Evolutionary conservation across 1,284 basidiomycete genomes (phyloP).

Genomic region (Papiliotrema fonsecae): DNA sequence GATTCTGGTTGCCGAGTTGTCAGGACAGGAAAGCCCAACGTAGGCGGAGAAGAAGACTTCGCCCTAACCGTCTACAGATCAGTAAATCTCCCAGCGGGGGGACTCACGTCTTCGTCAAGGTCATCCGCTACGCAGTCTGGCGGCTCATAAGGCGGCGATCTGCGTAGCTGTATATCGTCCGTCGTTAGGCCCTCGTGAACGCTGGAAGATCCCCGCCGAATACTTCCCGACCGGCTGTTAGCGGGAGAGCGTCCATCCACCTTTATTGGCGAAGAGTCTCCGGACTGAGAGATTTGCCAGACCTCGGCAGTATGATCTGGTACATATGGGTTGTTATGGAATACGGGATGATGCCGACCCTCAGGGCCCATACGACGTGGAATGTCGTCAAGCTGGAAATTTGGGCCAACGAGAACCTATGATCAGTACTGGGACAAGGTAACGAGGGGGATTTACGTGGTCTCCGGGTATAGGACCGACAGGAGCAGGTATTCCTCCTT

Average conservation of each 20-base stretch:
- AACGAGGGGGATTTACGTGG: background rate
- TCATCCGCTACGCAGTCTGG: no score
- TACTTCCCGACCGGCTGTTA: background rate
- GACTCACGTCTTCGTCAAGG: no score
- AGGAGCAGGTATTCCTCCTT: no score
- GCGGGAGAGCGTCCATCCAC: background rate
- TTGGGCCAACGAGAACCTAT: background rate
- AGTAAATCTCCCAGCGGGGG: no score
- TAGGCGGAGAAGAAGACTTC: no score
- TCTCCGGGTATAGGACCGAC: slow-evolving; percentile 1
- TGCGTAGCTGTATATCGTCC: no score
- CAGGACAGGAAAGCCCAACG: no score
- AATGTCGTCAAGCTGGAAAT: background rate
- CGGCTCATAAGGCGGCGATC: no score
- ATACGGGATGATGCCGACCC: slow-evolving; percentile 12
- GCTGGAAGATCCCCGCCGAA: no score
- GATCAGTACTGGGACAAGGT: background rate
- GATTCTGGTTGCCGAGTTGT: background rate
- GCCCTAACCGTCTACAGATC: no score
- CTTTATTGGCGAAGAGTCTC: background rate
- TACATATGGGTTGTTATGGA: slow-evolving; percentile 27
- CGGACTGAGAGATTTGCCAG: background rate
- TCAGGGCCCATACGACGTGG: background rate
- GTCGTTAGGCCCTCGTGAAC: background rate
- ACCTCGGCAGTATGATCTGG: slow-evolving; percentile 1